Base-by-base conservation (phyloP, 257 asterid species). In the Penstemon eatonii region DNA sequence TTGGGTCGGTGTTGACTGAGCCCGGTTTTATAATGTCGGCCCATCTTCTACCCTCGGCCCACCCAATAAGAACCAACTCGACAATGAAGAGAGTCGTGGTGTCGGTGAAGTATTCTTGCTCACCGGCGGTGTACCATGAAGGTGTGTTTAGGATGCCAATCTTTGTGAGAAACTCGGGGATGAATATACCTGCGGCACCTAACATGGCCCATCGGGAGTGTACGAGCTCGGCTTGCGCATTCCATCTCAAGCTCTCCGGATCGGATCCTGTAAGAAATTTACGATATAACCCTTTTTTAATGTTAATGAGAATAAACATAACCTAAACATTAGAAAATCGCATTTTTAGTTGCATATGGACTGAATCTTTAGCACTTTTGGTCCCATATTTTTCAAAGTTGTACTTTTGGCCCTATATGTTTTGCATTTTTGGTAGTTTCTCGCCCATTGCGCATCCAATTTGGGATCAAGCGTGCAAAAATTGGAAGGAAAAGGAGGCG, bases 41-140 rank as follows among this genome's bases (percentile, higher is more conserved):
- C 99, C 99, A 94, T 70, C 99, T 76, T 66, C 99, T 82, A 51
- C 99, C 99, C 90, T 94, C 97, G 1, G 98, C 99, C 99, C 99
- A 94, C 4, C 99, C 99, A 1, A 94, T 94, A 55, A 94, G 83
- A n/a, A 91, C 18, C 81, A 94, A 10, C 86, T 94, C 96, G 1
- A 94, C 62, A 7, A 89, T 42, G 74, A 94, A 91, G 43, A 94
- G 92, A 0, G 99, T 93, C 3, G 99, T 90, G 0, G 94, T 93
- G 46, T 93, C 99, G 1, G 97, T 85, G 87, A 94, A 94, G 88
- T 94, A 94, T 11, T 94, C 92, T 44, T 51, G 96, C 37, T 93
- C 97, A 5, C 99, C 97, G 6, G 99, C 99, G 3, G 86, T 78
- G 96, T 94, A 94, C 99, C 97, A 94, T n/a, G 99, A 91, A 11